Percentiles rank a stretch among this genome's conserved stretches.
Evolutionary conservation across 23 red algal species (phyloP).

Genomic region (Gracilaria domingensis): DNA sequence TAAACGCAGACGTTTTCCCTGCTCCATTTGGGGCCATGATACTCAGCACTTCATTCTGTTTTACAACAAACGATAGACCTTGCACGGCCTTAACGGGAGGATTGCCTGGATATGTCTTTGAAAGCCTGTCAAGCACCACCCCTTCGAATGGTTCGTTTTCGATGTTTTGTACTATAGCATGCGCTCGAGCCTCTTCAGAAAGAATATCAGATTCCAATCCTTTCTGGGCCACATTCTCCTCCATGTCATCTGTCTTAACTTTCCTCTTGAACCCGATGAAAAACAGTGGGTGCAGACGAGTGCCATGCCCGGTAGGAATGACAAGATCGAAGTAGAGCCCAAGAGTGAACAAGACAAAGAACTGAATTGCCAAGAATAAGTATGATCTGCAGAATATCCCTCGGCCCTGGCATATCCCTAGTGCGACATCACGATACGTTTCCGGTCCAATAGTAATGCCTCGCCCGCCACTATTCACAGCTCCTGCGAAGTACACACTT

Average conservation of each 20-base stretch:
- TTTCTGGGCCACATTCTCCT: not conserved
- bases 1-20: slow-evolving; percentile 86
- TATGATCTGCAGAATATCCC: slow-evolving; percentile 83
- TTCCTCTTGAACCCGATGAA: slow-evolving; percentile 71
- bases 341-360: slow-evolving; percentile 61
- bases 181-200: slow-evolving; percentile 58
- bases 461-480: slow-evolving; percentile 72
- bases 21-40: slow-evolving; percentile 87
- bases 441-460: slow-evolving; percentile 63
- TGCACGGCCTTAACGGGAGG: slow-evolving; percentile 81
- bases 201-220: slow-evolving; percentile 38
- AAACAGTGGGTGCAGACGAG: slow-evolving; percentile 87
- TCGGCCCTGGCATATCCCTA: slow-evolving; percentile 84
- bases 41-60: slow-evolving; percentile 75
- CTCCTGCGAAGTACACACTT: slow-evolving; percentile 84
- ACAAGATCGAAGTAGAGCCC: slow-evolving; percentile 93
- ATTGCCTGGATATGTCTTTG: slow-evolving; percentile 72
- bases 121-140: slow-evolving; percentile 68
- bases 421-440: slow-evolving; percentile 36
- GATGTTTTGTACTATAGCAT: slow-evolving; percentile 42
- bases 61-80: slow-evolving; percentile 69
- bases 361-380: slow-evolving; percentile 72
- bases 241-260: not conserved
- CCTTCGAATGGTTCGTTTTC: slow-evolving; percentile 44
- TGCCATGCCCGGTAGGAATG: slow-evolving; percentile 54